phyloP scores from a whole-genome alignment of 1,139 yeast species.

The Yarrowia galli region DNA sequence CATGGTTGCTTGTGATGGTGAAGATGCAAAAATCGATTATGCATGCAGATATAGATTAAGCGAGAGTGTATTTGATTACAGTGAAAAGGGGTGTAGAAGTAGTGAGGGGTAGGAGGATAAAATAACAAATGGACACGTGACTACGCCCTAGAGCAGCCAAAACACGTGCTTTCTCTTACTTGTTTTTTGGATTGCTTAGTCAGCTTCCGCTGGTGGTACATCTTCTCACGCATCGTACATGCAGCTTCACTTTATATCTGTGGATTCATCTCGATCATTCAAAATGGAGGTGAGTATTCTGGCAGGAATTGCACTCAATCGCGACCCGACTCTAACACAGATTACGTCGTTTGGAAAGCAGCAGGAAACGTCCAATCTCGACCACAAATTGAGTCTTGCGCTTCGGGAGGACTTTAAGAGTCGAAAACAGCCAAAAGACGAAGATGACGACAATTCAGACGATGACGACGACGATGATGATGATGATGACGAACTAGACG shows the following conservation, averaged over 20 bases:
- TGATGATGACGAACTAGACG: slow-evolving; percentile 44
- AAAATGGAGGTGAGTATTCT: slow-evolving; percentile 12
- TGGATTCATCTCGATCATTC: background rate
- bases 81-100: no score
- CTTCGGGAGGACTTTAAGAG: slow-evolving; percentile 42
- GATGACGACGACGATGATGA: slow-evolving; percentile 43
- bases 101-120: background rate
- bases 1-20: background rate
- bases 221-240: no score
- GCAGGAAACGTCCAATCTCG: slow-evolving; percentile 22
- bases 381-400: slow-evolving; percentile 41
- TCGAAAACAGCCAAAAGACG: slow-evolving; percentile 19
- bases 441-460: slow-evolving; percentile 42
- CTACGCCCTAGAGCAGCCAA: background rate
- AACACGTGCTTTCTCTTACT: background rate
- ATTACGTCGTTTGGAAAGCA: slow-evolving; percentile 31
- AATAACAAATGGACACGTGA: no score
- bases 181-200: background rate
- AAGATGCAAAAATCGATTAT: slow-evolving; percentile 7
- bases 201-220: background rate
- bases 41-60: slow-evolving; percentile 19
- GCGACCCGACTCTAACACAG: background rate
- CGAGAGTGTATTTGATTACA: background rate
- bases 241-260: no score
- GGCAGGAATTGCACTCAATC: no score